Percentiles rank a stretch among this genome's conserved stretches.
phyloP scores from a whole-genome alignment of 2,329 filamentous ascomycete species.

The Trichoderma breve region DNA sequence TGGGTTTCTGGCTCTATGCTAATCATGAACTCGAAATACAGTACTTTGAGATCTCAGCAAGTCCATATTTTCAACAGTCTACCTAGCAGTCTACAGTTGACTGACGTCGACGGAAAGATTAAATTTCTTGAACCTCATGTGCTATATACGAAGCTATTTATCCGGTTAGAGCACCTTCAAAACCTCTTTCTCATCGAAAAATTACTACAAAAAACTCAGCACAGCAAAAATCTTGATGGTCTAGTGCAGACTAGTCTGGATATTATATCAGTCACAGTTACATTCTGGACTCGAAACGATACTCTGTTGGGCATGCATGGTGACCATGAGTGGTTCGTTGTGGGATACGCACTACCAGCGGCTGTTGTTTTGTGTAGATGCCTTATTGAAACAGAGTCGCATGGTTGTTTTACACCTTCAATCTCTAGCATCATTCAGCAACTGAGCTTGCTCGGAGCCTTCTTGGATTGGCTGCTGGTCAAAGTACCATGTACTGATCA shows the following conservation, averaged over 20 bases:
- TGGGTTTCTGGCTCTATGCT: too few relatives aligned
- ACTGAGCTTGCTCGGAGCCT: background rate
- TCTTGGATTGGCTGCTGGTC: background rate
- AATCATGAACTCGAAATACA: background rate
- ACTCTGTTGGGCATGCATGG: background rate
- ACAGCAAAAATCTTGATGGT: background rate
- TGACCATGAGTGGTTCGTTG: background rate
- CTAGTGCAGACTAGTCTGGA: background rate
- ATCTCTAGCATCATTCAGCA: background rate
- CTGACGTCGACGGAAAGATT: background rate
- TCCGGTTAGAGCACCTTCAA: background rate
- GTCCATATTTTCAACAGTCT: background rate
- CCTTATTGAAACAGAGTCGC: background rate
- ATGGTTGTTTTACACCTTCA: background rate
- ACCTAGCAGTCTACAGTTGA: background rate
- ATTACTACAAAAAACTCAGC: background rate
- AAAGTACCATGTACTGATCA: background rate
- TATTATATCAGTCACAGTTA: background rate
- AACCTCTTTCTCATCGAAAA: background rate
- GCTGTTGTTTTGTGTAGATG: background rate
- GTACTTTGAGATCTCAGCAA: background rate
- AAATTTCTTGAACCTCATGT: background rate
- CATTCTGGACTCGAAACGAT: conserved; percentile 4
- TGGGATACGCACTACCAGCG: background rate
- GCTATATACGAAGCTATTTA: background rate